These are phyloP conservation scores for Pseudocercospora crystallina DNA, from an alignment of 2,329 filamentous ascomycete genomes.

Conservation along the genomic window DNA sequence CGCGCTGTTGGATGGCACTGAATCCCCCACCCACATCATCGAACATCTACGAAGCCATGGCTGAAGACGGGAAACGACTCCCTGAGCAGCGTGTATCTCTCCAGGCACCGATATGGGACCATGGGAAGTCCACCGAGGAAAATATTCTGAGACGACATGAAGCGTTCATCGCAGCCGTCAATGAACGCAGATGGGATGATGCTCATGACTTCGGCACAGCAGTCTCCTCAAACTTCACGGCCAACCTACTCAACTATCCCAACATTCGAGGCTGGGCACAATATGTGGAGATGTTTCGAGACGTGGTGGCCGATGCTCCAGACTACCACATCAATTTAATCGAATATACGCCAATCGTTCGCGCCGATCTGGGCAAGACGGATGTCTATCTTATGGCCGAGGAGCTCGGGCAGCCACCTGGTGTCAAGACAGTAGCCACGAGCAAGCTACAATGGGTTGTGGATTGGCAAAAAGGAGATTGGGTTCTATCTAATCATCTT, in stretches of 20 bases:
- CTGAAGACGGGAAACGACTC: too few relatives aligned
- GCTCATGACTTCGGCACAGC: neutral
- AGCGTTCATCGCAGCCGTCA: neutral
- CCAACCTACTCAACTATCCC: neutral
- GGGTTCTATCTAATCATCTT: neutral
- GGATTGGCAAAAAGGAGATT: neutral
- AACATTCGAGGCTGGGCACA: neutral
- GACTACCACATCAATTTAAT: conserved; percentile 1
- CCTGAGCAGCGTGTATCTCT: too few relatives aligned
- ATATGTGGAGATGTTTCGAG: conserved; percentile 1
- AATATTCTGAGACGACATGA: neutral
- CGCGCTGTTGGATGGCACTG: too few relatives aligned
- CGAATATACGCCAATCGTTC: neutral
- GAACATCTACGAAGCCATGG: too few relatives aligned
- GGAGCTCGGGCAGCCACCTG: conserved; percentile 1
- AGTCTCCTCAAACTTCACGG: neutral
- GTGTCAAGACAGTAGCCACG: conserved; percentile 1
- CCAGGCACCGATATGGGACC: too few relatives aligned
- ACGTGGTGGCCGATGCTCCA: neutral
- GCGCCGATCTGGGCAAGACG: neutral
- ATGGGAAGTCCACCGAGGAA: too few relatives aligned
- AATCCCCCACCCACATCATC: too few relatives aligned
- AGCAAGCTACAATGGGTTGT: neutral
- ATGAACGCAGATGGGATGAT: neutral
- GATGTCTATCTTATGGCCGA: neutral